phyloP scores from a whole-genome alignment of 148 eudicot species.

The Camellia granthamiana region DNA sequence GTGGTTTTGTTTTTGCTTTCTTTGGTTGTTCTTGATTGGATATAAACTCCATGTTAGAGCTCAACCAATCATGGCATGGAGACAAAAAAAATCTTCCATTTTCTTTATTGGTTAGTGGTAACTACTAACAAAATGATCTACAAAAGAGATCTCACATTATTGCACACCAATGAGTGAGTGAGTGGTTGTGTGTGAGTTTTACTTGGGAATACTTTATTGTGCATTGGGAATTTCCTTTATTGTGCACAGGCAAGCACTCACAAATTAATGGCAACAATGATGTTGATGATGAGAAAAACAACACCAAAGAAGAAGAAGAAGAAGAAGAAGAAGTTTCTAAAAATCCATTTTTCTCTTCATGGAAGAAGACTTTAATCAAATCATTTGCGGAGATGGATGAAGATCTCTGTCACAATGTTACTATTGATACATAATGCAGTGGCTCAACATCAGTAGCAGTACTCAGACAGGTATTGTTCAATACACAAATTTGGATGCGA shows the following conservation, averaged over 20 bases:
- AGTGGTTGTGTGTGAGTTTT: too few relatives aligned
- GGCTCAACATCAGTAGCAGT: conserved; percentile 67
- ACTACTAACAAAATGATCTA: too few relatives aligned
- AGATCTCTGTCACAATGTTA: conserved; percentile 44
- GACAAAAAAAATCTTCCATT: too few relatives aligned
- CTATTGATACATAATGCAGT: conserved; percentile 76
- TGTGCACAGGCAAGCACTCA: conserved; percentile 22
- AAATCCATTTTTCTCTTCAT: conserved; percentile 31
- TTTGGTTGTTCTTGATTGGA: too few relatives aligned
- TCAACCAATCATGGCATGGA: too few relatives aligned
- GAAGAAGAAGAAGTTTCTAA: conserved; percentile 7
- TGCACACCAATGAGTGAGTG: too few relatives aligned
- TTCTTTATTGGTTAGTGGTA: too few relatives aligned
- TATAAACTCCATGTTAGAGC: too few relatives aligned
- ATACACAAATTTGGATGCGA: not conserved
- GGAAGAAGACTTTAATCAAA: conserved; percentile 48
- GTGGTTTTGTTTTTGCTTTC: too few relatives aligned
- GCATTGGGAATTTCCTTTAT: too few relatives aligned
- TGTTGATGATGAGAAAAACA: not conserved
- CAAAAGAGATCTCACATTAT: too few relatives aligned
- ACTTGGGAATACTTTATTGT: too few relatives aligned
- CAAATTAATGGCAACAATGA: conserved; percentile 15
- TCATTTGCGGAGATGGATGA: conserved; percentile 60
- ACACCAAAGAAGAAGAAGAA: not conserved
- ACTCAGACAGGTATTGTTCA: conserved; percentile 58